Conservation (phyloP, 1,284 basidiomycete genomes). For the Malassezia sympodialis region DNA sequence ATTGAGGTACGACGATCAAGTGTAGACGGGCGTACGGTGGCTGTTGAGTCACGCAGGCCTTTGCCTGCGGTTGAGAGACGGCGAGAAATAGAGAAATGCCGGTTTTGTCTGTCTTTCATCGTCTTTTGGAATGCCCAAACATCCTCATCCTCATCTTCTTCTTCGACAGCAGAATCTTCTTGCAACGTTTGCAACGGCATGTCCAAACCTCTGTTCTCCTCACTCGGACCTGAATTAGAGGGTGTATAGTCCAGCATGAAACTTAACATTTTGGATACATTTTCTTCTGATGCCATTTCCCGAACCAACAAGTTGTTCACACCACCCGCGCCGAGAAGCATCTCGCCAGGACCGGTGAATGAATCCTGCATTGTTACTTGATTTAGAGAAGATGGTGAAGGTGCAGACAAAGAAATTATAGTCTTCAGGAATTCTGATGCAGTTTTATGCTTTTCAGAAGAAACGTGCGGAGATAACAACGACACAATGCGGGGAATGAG, state of each 20-base stretch:
- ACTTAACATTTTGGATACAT: slow-evolving; percentile 62
- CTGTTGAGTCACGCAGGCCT: slow-evolving; percentile 36
- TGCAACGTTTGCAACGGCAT: slow-evolving; percentile 13
- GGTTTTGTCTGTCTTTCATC: slow-evolving; percentile 13
- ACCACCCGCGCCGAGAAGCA: slow-evolving; percentile 20
- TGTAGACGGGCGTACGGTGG: slow-evolving; percentile 31
- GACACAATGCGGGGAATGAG: slow-evolving; percentile 72
- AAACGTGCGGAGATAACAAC: slow-evolving; percentile 68
- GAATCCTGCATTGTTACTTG: slow-evolving; percentile 47
- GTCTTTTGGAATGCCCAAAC: slow-evolving; percentile 26
- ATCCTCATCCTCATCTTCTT: slow-evolving; percentile 42
- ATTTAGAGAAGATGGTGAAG: slow-evolving; percentile 59
- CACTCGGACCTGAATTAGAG: not conserved
- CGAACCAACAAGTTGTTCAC: slow-evolving; percentile 69
- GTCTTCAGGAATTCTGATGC: slow-evolving; percentile 87
- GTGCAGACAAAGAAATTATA: slow-evolving; percentile 86
- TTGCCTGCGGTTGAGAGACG: slow-evolving; percentile 4
- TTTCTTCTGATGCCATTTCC: slow-evolving; percentile 70
- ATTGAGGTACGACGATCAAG: slow-evolving; percentile 31
- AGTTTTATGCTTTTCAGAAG: slow-evolving; percentile 70
- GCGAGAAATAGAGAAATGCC: slow-evolving; percentile 2
- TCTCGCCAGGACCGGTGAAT: slow-evolving; percentile 22
- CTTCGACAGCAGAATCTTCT: slow-evolving; percentile 37
- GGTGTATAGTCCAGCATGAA: slow-evolving; percentile 61
- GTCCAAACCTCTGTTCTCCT: not conserved